These are phyloP conservation scores for Fragilaria radians DNA, from an alignment of 108 stramenopile species.

Conservation along the genomic window DNA sequence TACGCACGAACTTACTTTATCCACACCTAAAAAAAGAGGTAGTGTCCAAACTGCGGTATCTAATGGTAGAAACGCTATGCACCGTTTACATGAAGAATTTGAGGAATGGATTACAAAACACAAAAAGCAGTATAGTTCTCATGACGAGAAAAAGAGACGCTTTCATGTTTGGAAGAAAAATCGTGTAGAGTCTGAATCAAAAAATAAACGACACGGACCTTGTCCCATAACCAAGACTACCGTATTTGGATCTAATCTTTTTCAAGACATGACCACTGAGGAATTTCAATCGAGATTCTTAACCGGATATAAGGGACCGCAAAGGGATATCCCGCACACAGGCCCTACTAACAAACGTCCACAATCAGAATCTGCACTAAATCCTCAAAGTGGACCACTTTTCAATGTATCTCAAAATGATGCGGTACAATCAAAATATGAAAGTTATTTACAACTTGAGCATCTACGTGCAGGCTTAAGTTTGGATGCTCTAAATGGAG, in stretches of 20 bases:
- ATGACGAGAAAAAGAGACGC: slow-evolving; percentile 59
- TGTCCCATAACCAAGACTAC: slow-evolving; percentile 66
- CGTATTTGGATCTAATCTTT: slow-evolving; percentile 76
- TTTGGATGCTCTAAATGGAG: not conserved
- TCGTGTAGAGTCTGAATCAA: slow-evolving; percentile 51
- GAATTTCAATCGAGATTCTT: slow-evolving; percentile 70
- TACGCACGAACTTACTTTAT: too few species aligned
- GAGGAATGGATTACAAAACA: slow-evolving; percentile 60
- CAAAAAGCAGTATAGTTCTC: slow-evolving; percentile 46
- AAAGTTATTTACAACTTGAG: not conserved
- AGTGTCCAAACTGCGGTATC: too few species aligned
- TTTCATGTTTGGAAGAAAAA: slow-evolving; percentile 76
- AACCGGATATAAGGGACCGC: slow-evolving; percentile 67
- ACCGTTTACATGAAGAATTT: too few species aligned
- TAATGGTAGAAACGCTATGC: too few species aligned
- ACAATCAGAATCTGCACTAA: not conserved
- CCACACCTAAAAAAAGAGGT: too few species aligned
- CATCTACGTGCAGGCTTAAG: not conserved
- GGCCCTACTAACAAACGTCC: not conserved
- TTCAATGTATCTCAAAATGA: slow-evolving; percentile 12
- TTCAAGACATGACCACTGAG: slow-evolving; percentile 63
- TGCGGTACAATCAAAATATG: slow-evolving; percentile 9
- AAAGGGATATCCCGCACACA: slow-evolving; percentile 18
- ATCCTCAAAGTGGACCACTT: not conserved
- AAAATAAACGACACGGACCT: slow-evolving; percentile 67